Evolutionary conservation across 768 basidiomycete species (phyloP).

Genomic region (Trametes cingulata): DNA sequence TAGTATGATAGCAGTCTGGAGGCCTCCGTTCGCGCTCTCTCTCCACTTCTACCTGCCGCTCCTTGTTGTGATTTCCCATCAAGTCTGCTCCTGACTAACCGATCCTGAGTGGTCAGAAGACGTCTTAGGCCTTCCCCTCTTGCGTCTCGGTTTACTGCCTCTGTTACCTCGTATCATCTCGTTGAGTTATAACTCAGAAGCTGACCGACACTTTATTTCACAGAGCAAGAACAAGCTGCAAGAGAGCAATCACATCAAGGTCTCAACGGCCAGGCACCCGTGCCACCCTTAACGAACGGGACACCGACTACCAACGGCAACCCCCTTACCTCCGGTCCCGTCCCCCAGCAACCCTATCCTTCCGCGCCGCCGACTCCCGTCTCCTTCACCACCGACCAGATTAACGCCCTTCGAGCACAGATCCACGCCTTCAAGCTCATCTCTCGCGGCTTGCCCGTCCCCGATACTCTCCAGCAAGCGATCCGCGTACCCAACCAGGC

Average conservation of each 20-base stretch:
- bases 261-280: conserved; percentile 29
- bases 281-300: conserved; percentile 32
- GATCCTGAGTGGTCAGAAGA: no score
- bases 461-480: conserved; percentile 68
- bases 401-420: conserved; percentile 74
- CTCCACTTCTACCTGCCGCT: no score
- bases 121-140: no score
- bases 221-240: conserved; percentile 11
- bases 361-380: conserved; percentile 69
- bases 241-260: conserved; percentile 17
- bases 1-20: no score
- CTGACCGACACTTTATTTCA: not conserved
- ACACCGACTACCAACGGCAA: conserved; percentile 39
- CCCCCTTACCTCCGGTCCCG: conserved; percentile 50
- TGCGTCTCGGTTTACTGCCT: no score
- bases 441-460: conserved; percentile 62
- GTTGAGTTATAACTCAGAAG: no score
- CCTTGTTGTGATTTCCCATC: no score
- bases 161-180: no score
- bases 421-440: conserved; percentile 82
- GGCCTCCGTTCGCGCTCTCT: no score
- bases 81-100: no score
- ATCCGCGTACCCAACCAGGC: conserved; percentile 65
- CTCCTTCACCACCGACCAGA: conserved; percentile 76
- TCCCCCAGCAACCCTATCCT: conserved; percentile 51